These are phyloP conservation scores for Emericellopsis cladophorae DNA, from an alignment of 2,329 filamentous ascomycete species.

Conservation along the genomic window DNA sequence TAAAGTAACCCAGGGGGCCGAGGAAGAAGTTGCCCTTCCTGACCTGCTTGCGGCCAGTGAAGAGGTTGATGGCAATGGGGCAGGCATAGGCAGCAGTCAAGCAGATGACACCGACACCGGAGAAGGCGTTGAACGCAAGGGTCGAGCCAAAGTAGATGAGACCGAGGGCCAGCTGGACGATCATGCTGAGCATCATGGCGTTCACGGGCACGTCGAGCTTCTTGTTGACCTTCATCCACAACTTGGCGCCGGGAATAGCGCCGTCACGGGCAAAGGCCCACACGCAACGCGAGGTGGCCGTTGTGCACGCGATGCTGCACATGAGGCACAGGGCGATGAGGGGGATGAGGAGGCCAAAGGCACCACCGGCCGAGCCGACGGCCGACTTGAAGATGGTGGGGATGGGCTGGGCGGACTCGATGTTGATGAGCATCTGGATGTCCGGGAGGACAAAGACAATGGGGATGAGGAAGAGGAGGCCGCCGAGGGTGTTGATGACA, in stretches of 20 bases:
- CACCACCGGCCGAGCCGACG: constrained; percentile 45
- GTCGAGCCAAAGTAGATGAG: constrained; percentile 57
- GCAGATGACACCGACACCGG: constrained; percentile 57
- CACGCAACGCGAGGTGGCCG: constrained; percentile 52
- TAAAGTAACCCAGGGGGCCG: constrained; percentile 45
- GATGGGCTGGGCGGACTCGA: constrained; percentile 47
- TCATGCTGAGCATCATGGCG: constrained; percentile 61
- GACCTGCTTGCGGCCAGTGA: constrained; percentile 47
- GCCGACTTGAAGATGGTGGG: constrained; percentile 52
- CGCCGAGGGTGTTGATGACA: constrained; percentile 52
- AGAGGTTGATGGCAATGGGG: constrained; percentile 52
- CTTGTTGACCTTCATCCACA: constrained; percentile 49
- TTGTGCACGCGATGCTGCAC: constrained; percentile 58
- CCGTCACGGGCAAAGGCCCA: constrained; percentile 62
- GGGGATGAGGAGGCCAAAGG: constrained; percentile 50
- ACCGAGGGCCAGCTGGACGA: constrained; percentile 48
- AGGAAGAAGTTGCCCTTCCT: constrained; percentile 45
- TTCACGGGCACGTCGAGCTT: constrained; percentile 55
- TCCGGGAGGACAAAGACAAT: constrained; percentile 58
- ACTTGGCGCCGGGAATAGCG: constrained; percentile 49
- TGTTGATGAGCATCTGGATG: constrained; percentile 36
- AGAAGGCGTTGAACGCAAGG: constrained; percentile 62
- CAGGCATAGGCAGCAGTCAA: constrained; percentile 55
- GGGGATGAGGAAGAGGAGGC: constrained; percentile 56
- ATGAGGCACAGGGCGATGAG: constrained; percentile 53